Evolutionary conservation across 2,329 filamentous ascomycete genomes (phyloP).

Genomic region (Penicillium sp.): DNA sequence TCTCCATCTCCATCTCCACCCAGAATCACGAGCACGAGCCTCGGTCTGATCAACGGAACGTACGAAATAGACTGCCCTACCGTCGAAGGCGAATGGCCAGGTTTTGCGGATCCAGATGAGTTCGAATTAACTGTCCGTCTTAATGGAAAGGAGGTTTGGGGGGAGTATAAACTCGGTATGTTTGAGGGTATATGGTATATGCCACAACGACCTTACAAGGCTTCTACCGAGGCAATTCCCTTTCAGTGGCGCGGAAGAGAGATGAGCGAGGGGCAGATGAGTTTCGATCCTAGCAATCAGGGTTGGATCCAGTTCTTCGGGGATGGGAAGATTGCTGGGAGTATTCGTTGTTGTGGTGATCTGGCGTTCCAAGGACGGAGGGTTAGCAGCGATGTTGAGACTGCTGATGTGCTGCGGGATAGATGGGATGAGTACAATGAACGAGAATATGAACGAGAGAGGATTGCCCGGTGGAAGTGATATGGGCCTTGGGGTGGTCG

Average conservation of each 20-base stretch:
- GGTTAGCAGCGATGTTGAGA: background rate
- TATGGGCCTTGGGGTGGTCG: background rate
- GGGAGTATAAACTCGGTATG: background rate
- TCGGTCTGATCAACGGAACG: conserved; percentile 1
- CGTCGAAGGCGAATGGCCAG: background rate
- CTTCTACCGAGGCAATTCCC: background rate
- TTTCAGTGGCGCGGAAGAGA: conserved; percentile 2
- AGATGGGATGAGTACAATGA: background rate
- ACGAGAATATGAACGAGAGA: background rate
- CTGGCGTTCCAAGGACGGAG: background rate
- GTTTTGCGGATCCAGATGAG: background rate
- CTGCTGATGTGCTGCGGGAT: background rate
- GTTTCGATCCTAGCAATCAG: background rate
- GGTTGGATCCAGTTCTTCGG: conserved; percentile 3
- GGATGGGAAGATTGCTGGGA: background rate
- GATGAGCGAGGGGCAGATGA: background rate
- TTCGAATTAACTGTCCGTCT: background rate
- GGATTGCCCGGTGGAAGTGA: background rate
- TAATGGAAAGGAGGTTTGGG: background rate
- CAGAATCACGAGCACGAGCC: background rate
- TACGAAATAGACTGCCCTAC: background rate
- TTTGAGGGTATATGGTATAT: conserved; percentile 1
- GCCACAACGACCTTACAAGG: background rate
- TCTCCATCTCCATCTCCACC: background rate
- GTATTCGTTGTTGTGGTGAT: background rate